phyloP scores from a whole-genome alignment of 768 basidiomycete species.

The Serendipita indica region DNA sequence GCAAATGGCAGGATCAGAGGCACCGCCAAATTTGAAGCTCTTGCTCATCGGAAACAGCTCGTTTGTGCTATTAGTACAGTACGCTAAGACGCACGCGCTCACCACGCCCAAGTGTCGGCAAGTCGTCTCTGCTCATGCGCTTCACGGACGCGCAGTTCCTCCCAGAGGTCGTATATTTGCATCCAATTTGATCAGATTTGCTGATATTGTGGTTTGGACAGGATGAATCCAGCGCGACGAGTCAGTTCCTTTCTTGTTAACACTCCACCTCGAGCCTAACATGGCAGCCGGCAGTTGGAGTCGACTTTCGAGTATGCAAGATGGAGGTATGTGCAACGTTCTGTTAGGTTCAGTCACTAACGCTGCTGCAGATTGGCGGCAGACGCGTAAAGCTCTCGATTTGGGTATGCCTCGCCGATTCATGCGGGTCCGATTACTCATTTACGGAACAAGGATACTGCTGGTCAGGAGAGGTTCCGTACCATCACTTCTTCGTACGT shows the following conservation, averaged over 20 bases:
- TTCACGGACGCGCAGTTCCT: conserved; percentile 96
- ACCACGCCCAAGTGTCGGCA: conserved; percentile 45
- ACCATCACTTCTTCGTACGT: conserved; percentile 91
- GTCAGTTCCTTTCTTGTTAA: conserved; percentile 22
- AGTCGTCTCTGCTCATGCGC: conserved; percentile 79
- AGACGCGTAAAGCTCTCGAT: conserved; percentile 83
- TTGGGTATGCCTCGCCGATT: conserved; percentile 54
- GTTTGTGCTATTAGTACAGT: conserved; percentile 7
- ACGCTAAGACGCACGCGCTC: not conserved
- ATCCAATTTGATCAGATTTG: not conserved
- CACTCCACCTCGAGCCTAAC: not conserved
- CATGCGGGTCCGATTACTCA: not conserved
- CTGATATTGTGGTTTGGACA: not conserved
- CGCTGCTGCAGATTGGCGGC: conserved; percentile 26
- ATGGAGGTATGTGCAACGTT: conserved; percentile 46
- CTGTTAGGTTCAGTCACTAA: not conserved
- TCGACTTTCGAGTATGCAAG: conserved; percentile 73
- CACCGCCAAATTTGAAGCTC: conserved; percentile 5
- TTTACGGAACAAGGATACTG: not conserved
- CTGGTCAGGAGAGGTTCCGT: conserved; percentile 74
- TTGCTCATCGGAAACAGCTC: conserved; percentile 19
- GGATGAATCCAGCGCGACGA: conserved; percentile 76
- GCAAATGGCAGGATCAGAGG: not conserved
- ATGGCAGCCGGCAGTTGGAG: conserved; percentile 23
- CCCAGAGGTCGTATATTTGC: conserved; percentile 31